A percentile compares a stretch with the other conserved stretches of the same genome.
Conservation (phyloP, 306 rosid genomes). For the Prunus davidiana region DNA sequence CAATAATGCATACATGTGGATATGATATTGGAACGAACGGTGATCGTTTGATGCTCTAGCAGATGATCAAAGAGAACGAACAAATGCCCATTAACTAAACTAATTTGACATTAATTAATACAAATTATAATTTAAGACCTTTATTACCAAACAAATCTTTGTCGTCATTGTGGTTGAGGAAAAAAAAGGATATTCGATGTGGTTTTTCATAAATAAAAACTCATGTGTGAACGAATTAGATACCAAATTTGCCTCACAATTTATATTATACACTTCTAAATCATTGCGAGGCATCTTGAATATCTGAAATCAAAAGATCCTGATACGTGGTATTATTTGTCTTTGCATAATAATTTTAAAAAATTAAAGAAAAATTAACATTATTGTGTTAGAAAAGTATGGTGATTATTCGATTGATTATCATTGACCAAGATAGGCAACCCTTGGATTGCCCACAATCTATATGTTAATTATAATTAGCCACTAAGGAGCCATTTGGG, state of each 20-base stretch:
- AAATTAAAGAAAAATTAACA: neutral
- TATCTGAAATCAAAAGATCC: neutral
- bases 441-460: too few species aligned
- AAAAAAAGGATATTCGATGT: neutral
- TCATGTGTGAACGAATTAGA: neutral
- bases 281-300: neutral
- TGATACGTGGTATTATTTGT: neutral
- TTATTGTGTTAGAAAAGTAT: neutral
- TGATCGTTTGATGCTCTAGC: slow-evolving; percentile 14
- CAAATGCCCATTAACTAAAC: neutral
- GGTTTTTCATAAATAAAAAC: neutral
- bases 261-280: neutral
- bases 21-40: neutral
- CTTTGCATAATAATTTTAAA: neutral
- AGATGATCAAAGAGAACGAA: neutral
- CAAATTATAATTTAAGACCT: neutral
- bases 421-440: too few species aligned
- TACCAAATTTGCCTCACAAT: neutral
- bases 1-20: slow-evolving; percentile 25
- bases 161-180: neutral
- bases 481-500: too few species aligned
- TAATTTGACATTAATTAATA: neutral
- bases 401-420: neutral
- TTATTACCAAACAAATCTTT: neutral
- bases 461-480: too few species aligned